These are phyloP conservation scores for Volvox carteri DNA, from an alignment of 163 green algal species.

Conservation along the genomic window DNA sequence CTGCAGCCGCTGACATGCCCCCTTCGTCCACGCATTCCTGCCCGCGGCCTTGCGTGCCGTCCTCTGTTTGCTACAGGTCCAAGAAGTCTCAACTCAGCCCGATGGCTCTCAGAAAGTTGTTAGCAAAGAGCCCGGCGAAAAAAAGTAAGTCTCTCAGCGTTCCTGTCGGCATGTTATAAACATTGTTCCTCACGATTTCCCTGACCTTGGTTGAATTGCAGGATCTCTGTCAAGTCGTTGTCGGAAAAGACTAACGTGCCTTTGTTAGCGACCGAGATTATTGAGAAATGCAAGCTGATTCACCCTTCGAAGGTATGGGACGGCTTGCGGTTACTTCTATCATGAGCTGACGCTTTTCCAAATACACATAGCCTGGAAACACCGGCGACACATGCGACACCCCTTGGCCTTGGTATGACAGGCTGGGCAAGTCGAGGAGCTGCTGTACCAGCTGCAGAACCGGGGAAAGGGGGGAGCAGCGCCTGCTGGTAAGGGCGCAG, in stretches of 20 bases:
- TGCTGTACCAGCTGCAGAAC: constrained; percentile 66
- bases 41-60: constrained; percentile 11
- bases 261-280: constrained; percentile 75
- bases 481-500: background rate
- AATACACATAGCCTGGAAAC: too few relatives aligned
- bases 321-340: background rate
- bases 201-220: constrained; percentile 54
- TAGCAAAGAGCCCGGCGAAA: constrained; percentile 69
- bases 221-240: constrained; percentile 79
- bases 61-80: constrained; percentile 59
- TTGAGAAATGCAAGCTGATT: constrained; percentile 88
- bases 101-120: constrained; percentile 68
- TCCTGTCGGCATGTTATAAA: background rate
- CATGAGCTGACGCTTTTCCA: too few relatives aligned
- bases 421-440: constrained; percentile 73
- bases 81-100: constrained; percentile 63
- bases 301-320: constrained; percentile 80
- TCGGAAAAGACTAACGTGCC: constrained; percentile 72
- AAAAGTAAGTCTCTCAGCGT: constrained; percentile 68
- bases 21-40: background rate
- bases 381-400: too few relatives aligned
- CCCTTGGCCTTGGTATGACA: constrained; percentile 46
- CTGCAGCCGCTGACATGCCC: constrained; percentile 27
- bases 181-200: background rate
- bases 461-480: background rate